Conservation (phyloP, 192 early-diverging fungal genomes). For the Coemansia sp. region DNA sequence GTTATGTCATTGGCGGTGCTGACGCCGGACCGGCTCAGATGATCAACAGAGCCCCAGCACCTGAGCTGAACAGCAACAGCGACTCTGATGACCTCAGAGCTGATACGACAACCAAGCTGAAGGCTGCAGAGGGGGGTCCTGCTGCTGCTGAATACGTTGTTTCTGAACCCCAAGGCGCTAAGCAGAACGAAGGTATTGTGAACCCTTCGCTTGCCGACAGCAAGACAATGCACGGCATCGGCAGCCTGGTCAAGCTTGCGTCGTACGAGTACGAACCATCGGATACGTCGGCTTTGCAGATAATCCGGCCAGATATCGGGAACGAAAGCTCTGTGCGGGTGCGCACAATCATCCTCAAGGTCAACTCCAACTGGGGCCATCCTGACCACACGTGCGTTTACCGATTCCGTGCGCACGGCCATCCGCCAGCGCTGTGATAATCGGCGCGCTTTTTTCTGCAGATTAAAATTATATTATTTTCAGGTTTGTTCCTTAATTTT, state of each 20-base stretch:
- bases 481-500: neutral
- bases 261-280: conserved; percentile 56
- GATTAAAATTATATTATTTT: conserved; percentile 3
- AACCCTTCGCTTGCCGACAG: conserved; percentile 34
- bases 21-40: neutral
- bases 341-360: conserved; percentile 57
- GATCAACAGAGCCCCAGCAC: neutral
- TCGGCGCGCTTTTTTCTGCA: neutral
- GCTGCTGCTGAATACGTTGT: conserved; percentile 6
- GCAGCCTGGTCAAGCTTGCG: conserved; percentile 26
- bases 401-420: conserved; percentile 71
- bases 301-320: conserved; percentile 23
- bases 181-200: conserved; percentile 11
- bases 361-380: conserved; percentile 73
- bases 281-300: conserved; percentile 47
- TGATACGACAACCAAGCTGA: neutral
- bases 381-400: conserved; percentile 72
- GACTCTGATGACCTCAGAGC: no score
- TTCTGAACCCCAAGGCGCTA: neutral
- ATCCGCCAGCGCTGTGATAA: conserved; percentile 18
- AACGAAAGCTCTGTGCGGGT: conserved; percentile 37
- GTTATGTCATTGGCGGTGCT: conserved; percentile 31
- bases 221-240: conserved; percentile 21
- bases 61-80: neutral
- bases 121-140: neutral